Base-by-base conservation (phyloP, 805 yeast species). In the Jamesozyma spencerorum region DNA sequence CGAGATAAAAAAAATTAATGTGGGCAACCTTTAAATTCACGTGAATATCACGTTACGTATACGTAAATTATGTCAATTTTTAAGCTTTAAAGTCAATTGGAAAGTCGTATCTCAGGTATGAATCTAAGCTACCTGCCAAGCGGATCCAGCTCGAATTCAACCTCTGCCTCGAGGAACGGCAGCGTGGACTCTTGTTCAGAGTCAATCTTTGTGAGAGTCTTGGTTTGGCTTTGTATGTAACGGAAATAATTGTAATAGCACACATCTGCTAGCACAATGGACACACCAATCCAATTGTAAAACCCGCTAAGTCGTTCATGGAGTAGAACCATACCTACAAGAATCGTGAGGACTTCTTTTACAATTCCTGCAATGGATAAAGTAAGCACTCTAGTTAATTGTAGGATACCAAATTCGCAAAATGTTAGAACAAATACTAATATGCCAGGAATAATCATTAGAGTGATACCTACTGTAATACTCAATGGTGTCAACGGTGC, bases 301-400 rank as follows among this genome's bases (percentile, higher is more conserved):
- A 71, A 54, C 6, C 83, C 75, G 19, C 48, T 55, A 38, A 92
- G 67, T 30, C 62, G 60, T 59, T 92, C 98, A 31, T 81, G 81
- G 59, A 86, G 85, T 2, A 88, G 69, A 4, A 85, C 47, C 26
- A 73, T 63, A 42, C 90, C 77, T 1, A 81, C 70, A 26, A 74
- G 51, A 30, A 92, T 86, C 0, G 98, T 92, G 36, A 88, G 66
- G 13, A 92, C 68, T 59, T 92, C 98, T 57, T 92, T 92, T 58
- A 90, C 84, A 14, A 92, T 84, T 1, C 98, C 98, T 0, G 94
- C 94, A 33, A 92, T 76, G 5, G 94, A 80, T 24, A 92, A 64
- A 0, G 98, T 88, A 34, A 88, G 69, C 12, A 92, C 86, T 41
- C 85, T 83, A 0, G 96, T 84, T 33, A 80, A 75, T 41, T 83